Base-by-base conservation (phyloP, 768 basidiomycete genomes). In the Strobilomyces confusus region DNA sequence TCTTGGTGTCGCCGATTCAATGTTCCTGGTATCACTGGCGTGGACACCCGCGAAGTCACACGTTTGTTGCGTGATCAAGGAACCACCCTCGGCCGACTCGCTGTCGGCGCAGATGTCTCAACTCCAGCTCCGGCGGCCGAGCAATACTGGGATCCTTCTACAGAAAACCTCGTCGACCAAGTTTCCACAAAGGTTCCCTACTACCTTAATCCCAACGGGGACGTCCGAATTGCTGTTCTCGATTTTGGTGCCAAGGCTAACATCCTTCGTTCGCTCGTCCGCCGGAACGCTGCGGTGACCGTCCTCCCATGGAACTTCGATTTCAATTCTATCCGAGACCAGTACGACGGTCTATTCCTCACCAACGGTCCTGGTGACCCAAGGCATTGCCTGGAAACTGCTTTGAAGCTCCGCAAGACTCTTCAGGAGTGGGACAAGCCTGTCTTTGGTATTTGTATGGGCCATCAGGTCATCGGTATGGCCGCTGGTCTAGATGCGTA, bases 181-280 rank as follows among this genome's bases (percentile, higher is more conserved):
- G 86, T 87, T 13, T 98, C 95, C 6, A 95, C 95, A 36, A 86
- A 86, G 55, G 70, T 76, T 48, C 83, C 90, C 1, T 98, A 94
- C 74, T 76, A 82, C 26, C 80, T 98, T 47, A 98, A 99, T 69
- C 84, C 90, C 19, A 74, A 73, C 5, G 95, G 95, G 23, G 86
- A 90, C 58, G 81, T 97, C 63, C 90, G 86, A 66, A 92, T 99
- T 58, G 97, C 94, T 14, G 89, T 99, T 15, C 84, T 98, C 55
- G 97, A 98, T 70, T 98, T 97, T 66, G 97, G 97, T 55, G 88
- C 87, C 55, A 99, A 99, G 72, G 95, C 97, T 46, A 99, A 99
- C 74, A 99, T 99, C 57, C 75, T 92, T 51, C 92, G 97, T 53
- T 84, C 92, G 2, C 85, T 99, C 58, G 86, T 97, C 58, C 86